A percentile compares a stretch with the other conserved stretches of the same genome.
These are phyloP conservation scores for Diospyros lotus DNA, from an alignment of 148 eudicot genomes.

Conservation along the genomic window DNA sequence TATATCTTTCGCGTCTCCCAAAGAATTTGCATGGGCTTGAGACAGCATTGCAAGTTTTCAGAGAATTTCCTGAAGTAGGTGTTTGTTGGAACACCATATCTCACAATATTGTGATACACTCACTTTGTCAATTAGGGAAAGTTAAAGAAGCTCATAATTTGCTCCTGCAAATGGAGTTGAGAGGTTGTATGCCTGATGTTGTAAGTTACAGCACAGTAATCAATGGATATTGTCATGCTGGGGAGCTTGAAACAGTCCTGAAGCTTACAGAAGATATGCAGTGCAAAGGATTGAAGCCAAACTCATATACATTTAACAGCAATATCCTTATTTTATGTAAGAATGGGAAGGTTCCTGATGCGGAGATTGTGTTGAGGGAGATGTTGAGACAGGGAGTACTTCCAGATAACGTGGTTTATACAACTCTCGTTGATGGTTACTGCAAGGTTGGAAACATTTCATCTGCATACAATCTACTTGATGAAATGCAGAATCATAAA, in stretches of 20 bases:
- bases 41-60: conserved; percentile 38
- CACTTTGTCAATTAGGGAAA: conserved; percentile 58
- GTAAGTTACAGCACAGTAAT: conserved; percentile 71
- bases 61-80: conserved; percentile 58
- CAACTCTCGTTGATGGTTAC: conserved; percentile 76
- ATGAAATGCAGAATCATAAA: conserved; percentile 57
- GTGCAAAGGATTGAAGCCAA: conserved; percentile 61
- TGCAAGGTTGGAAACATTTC: conserved; percentile 57
- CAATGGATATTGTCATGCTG: conserved; percentile 63
- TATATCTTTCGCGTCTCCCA: conserved; percentile 52
- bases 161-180: conserved; percentile 65
- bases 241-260: conserved; percentile 45
- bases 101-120: conserved; percentile 56
- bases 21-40: conserved; percentile 32
- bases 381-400: conserved; percentile 50
- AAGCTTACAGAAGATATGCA: conserved; percentile 63
- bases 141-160: conserved; percentile 75
- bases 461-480: conserved; percentile 47
- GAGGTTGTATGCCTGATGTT: conserved; percentile 68
- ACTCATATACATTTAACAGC: conserved; percentile 60
- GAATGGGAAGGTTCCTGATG: conserved; percentile 57
- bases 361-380: conserved; percentile 63
- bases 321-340: conserved; percentile 66
- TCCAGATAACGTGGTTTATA: conserved; percentile 72
- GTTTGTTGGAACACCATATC: conserved; percentile 64